These are phyloP conservation scores for Ophiosphaerella narmari DNA, from an alignment of 2,329 filamentous ascomycete species.

Conservation along the genomic window DNA sequence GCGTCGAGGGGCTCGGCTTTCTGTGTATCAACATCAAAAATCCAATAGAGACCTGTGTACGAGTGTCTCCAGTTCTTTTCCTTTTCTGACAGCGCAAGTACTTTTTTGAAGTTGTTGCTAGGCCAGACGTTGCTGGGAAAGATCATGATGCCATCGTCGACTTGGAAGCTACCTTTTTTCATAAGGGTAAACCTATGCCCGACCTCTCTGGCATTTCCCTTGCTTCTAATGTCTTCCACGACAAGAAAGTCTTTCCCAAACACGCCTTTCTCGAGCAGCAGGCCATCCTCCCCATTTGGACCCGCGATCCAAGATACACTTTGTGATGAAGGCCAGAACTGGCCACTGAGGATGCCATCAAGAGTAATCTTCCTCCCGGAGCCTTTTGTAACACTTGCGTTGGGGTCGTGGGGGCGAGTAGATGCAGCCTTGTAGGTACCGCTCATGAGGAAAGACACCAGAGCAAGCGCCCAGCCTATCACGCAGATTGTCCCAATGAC, in stretches of 20 bases:
- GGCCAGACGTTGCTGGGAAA: constrained; percentile 69
- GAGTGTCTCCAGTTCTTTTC: constrained; percentile 89
- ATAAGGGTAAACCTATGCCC: constrained; percentile 72
- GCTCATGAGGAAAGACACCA: constrained; percentile 68
- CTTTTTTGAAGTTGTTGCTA: constrained; percentile 82
- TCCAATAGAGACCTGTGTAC: constrained; percentile 83
- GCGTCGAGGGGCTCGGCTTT: constrained; percentile 77
- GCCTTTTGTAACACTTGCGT: constrained; percentile 64
- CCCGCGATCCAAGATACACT: constrained; percentile 78
- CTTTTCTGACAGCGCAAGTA: constrained; percentile 75
- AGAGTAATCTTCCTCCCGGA: constrained; percentile 74
- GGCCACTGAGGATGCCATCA: constrained; percentile 69
- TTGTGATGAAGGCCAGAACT: constrained; percentile 67
- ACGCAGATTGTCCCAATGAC: constrained; percentile 65
- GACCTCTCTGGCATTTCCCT: constrained; percentile 45
- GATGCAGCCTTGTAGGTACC: constrained; percentile 70
- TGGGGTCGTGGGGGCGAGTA: constrained; percentile 68
- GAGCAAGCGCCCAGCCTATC: constrained; percentile 69
- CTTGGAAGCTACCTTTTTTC: constrained; percentile 67
- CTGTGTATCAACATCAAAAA: constrained; percentile 86
- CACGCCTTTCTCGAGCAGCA: constrained; percentile 75
- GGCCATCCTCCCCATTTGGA: constrained; percentile 76
- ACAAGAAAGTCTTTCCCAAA: constrained; percentile 72
- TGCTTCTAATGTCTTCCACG: constrained; percentile 79
- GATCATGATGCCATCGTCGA: constrained; percentile 60